Conservation (phyloP, 306 rosid genomes). For the Mucuna pruriens region DNA sequence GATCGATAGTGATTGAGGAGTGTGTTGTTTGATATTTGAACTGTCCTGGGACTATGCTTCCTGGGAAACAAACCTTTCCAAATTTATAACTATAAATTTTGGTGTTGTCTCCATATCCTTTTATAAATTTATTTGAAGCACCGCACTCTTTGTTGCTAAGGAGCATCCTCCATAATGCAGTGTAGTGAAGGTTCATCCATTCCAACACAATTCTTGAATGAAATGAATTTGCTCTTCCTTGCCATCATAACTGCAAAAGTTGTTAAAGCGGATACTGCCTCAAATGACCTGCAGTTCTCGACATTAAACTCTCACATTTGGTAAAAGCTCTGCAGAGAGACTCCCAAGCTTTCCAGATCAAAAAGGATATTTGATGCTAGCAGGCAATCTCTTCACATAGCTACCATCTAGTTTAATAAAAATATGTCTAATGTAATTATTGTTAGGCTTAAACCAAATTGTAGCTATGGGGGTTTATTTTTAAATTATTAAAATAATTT, state of each 20-base stretch:
- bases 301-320: neutral
- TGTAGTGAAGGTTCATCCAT: neutral
- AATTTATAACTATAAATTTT: neutral
- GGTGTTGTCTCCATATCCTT: too few relatives aligned
- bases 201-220: neutral
- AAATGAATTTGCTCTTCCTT: too few relatives aligned
- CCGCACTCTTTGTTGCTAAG: neutral
- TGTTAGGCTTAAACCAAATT: too few relatives aligned
- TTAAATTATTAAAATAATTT: too few relatives aligned
- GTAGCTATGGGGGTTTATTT: too few relatives aligned
- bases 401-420: neutral
- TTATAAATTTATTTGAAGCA: too few relatives aligned
- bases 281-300: slow-evolving; percentile 12
- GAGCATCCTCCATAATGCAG: neutral
- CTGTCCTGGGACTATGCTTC: neutral
- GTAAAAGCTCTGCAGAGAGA: slow-evolving; percentile 40
- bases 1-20: neutral
- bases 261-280: neutral
- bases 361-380: neutral
- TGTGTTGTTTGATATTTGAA: neutral
- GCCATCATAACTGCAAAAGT: neutral
- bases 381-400: neutral
- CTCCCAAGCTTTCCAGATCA: neutral
- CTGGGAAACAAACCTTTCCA: neutral
- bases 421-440: too few relatives aligned